A percentile compares a stretch with the other conserved stretches of the same genome.
These are phyloP conservation scores for Groenewaldozyma salmanticensis DNA, from an alignment of 805 yeast species.

Conservation along the genomic window DNA sequence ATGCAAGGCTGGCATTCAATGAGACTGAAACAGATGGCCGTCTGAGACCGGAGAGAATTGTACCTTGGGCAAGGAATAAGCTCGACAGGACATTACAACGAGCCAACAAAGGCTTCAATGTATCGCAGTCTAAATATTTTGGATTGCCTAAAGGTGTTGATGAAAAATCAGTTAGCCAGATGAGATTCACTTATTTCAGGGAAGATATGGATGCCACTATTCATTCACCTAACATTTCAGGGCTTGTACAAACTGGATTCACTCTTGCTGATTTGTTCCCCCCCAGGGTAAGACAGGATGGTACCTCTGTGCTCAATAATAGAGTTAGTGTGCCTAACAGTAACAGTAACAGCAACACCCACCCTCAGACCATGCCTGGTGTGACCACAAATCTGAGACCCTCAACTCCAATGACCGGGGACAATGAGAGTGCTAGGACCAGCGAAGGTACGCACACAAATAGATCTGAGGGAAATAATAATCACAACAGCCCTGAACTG, in stretches of 20 bases:
- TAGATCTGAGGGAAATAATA: too few species aligned
- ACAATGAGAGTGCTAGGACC: too few species aligned
- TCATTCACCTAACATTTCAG: constrained; percentile 82
- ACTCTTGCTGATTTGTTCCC: constrained; percentile 55
- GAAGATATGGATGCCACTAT: constrained; percentile 84
- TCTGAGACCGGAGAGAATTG: constrained; percentile 62
- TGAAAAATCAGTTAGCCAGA: constrained; percentile 42
- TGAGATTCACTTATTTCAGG: constrained; percentile 84
- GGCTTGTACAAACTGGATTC: constrained; percentile 56
- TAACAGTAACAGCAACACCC: background rate
- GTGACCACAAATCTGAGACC: too few species aligned
- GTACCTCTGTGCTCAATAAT: too few species aligned
- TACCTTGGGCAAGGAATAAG: constrained; percentile 51
- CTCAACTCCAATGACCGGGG: too few species aligned
- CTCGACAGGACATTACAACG: constrained; percentile 1
- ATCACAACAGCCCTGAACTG: too few species aligned
- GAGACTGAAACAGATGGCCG: constrained; percentile 56
- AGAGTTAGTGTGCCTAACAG: too few species aligned
- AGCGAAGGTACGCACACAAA: too few species aligned
- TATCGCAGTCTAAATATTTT: too few species aligned
- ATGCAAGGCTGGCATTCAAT: constrained; percentile 30
- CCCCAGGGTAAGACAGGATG: too few species aligned
- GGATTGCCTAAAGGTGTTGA: constrained; percentile 13
- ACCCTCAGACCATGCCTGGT: background rate
- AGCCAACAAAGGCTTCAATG: too few species aligned